These are phyloP conservation scores for Cladorrhinum sp. DNA, from an alignment of 2,329 filamentous ascomycete species.

Conservation along the genomic window DNA sequence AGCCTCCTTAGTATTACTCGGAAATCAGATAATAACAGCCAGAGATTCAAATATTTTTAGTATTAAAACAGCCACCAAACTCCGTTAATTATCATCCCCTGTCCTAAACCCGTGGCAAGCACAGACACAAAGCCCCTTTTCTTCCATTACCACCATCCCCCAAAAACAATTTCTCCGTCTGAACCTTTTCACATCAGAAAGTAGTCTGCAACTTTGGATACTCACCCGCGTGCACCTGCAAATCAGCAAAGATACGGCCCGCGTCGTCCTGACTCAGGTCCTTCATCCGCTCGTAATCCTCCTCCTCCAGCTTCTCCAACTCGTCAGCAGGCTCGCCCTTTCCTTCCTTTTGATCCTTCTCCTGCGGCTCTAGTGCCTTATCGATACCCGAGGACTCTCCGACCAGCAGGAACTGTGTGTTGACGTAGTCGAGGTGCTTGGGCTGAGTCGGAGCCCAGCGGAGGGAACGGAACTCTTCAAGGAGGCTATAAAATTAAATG, in stretches of 20 bases:
- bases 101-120: neutral
- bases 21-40: too few species aligned
- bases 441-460: constrained; percentile 75
- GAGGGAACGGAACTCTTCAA: constrained; percentile 56
- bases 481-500: constrained; percentile 12
- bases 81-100: neutral
- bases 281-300: constrained; percentile 66
- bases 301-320: constrained; percentile 70
- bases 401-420: constrained; percentile 75
- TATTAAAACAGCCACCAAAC: too few species aligned
- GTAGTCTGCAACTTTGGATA: constrained; percentile 63
- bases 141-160: neutral
- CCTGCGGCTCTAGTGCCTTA: constrained; percentile 54
- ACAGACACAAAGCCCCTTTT: too few species aligned
- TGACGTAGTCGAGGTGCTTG: constrained; percentile 69
- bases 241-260: constrained; percentile 45
- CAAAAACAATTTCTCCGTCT: neutral
- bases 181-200: constrained; percentile 36
- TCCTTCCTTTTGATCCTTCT: constrained; percentile 54
- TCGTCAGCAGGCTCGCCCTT: constrained; percentile 67
- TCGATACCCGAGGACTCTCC: constrained; percentile 61
- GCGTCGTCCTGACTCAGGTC: constrained; percentile 46
- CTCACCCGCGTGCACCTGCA: constrained; percentile 52
- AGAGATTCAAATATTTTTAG: too few species aligned
- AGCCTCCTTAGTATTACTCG: too few species aligned